Conservation (phyloP, 805 yeast genomes). For the Nakazawaea ernobii region DNA sequence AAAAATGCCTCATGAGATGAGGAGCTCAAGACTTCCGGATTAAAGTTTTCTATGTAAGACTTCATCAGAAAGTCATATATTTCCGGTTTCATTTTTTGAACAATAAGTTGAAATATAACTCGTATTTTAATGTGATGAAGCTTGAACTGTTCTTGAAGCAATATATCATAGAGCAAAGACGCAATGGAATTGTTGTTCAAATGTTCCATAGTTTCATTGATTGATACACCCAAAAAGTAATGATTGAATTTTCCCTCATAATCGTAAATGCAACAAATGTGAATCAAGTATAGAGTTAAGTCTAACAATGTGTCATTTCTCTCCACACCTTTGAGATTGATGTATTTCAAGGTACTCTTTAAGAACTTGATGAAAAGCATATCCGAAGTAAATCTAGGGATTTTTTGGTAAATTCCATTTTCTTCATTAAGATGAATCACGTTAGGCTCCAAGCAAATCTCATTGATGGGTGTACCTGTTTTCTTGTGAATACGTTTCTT, state of each 20-base stretch:
- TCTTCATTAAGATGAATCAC: slow-evolving; percentile 25
- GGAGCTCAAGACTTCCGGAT: slow-evolving; percentile 12
- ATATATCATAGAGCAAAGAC: slow-evolving; percentile 31
- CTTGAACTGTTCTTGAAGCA: slow-evolving; percentile 34
- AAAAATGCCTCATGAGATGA: slow-evolving; percentile 2
- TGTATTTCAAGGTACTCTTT: slow-evolving; percentile 40
- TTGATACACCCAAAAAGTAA: neutral
- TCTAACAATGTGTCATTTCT: slow-evolving; percentile 53
- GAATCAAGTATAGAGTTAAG: slow-evolving; percentile 60
- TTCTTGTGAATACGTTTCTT: slow-evolving; percentile 43
- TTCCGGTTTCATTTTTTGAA: slow-evolving; percentile 17
- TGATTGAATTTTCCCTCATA: slow-evolving; percentile 19
- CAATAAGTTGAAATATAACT: slow-evolving; percentile 35
- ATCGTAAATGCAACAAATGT: slow-evolving; percentile 47
- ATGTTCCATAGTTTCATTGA: neutral
- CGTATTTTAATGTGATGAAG: slow-evolving; percentile 50
- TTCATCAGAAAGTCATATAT: slow-evolving; percentile 23
- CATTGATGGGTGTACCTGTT: slow-evolving; percentile 32
- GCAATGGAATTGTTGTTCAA: slow-evolving; percentile 20
- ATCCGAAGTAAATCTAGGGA: slow-evolving; percentile 50
- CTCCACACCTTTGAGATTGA: slow-evolving; percentile 28
- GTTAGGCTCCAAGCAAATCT: slow-evolving; percentile 55
- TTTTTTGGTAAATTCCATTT: slow-evolving; percentile 32
- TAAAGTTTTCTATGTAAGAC: slow-evolving; percentile 31
- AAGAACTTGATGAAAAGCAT: slow-evolving; percentile 48